Evolutionary conservation across 371 early-diverging fungal genomes (phyloP).

Genomic region (Mortierella sp.): DNA sequence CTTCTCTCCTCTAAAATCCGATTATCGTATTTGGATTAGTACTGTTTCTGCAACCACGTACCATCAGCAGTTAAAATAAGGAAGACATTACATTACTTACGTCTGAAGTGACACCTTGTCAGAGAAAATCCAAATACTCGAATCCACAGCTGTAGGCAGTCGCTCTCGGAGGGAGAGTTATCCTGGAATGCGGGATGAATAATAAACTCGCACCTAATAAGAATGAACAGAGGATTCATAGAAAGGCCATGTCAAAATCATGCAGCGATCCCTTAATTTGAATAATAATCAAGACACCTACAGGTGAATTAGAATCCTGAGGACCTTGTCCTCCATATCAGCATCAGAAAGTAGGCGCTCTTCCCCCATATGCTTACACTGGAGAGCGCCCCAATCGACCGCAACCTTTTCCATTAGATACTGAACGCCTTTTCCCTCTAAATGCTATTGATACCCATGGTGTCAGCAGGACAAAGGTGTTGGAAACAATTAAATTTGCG

Average conservation of each 20-base stretch:
- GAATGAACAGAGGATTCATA: not conserved
- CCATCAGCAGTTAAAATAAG: not conserved
- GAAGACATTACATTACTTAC: slow-evolving; percentile 1
- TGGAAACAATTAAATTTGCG: too few species aligned
- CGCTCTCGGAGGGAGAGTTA: slow-evolving; percentile 2
- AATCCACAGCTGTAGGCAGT: slow-evolving; percentile 1
- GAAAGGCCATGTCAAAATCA: not conserved
- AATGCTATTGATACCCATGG: too few species aligned
- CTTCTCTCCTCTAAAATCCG: slow-evolving; percentile 4
- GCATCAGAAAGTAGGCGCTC: too few species aligned
- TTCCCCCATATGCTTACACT: not conserved
- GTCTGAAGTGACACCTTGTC: slow-evolving; percentile 11
- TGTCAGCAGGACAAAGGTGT: too few species aligned
- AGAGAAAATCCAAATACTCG: not conserved
- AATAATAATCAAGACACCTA: not conserved
- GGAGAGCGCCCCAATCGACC: not conserved
- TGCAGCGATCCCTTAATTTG: not conserved
- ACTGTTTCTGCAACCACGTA: not conserved
- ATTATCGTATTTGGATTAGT: not conserved
- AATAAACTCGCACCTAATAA: not conserved
- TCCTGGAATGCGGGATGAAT: not conserved
- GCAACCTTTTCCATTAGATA: not conserved
- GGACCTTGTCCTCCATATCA: not conserved
- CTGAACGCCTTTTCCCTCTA: too few species aligned
- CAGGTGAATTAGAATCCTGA: not conserved